Conservation (phyloP, 352 stramenopile species). For the Elongisporangium undulatum region DNA sequence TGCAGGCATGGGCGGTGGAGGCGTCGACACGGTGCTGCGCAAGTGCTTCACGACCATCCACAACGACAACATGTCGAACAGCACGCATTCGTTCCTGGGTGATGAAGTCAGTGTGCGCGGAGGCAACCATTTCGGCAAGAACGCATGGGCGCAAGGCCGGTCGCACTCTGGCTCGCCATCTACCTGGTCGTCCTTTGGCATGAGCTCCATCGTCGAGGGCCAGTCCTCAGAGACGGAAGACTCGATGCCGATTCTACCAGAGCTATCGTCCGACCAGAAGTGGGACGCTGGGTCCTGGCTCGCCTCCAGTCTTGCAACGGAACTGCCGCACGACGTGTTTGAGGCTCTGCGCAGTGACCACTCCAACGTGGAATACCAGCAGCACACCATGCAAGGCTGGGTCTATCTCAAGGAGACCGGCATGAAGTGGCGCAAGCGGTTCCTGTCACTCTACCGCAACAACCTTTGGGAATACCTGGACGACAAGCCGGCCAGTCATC, state of each 20-base stretch:
- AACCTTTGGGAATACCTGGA: conserved; percentile 75
- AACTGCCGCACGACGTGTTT: conserved; percentile 60
- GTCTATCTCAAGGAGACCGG: conserved; percentile 59
- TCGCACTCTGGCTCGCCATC: conserved; percentile 12
- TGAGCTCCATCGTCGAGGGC: conserved; percentile 67
- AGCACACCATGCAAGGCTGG: conserved; percentile 36
- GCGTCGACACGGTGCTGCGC: conserved; percentile 71
- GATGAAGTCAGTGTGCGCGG: conserved; percentile 84
- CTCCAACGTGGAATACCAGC: conserved; percentile 5
- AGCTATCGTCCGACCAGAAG: conserved; percentile 27
- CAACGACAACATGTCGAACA: conserved; percentile 83
- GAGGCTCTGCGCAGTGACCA: conserved; percentile 23
- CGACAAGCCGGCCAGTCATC: conserved; percentile 47
- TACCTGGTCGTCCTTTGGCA: conserved; percentile 50
- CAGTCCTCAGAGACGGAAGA: conserved; percentile 30
- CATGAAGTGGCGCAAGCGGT: conserved; percentile 64
- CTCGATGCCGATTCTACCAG: conserved; percentile 37
- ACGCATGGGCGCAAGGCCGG: neutral
- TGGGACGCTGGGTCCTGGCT: conserved; percentile 65
- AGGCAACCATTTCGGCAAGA: conserved; percentile 43
- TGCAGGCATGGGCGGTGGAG: conserved; percentile 3
- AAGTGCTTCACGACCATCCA: conserved; percentile 86
- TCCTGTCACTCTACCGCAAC: conserved; percentile 66
- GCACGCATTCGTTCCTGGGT: conserved; percentile 76
- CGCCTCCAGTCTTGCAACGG: conserved; percentile 55